Base-by-base conservation (phyloP, 2,329 filamentous ascomycete species). In the Ceratocystis diversiconidia region DNA sequence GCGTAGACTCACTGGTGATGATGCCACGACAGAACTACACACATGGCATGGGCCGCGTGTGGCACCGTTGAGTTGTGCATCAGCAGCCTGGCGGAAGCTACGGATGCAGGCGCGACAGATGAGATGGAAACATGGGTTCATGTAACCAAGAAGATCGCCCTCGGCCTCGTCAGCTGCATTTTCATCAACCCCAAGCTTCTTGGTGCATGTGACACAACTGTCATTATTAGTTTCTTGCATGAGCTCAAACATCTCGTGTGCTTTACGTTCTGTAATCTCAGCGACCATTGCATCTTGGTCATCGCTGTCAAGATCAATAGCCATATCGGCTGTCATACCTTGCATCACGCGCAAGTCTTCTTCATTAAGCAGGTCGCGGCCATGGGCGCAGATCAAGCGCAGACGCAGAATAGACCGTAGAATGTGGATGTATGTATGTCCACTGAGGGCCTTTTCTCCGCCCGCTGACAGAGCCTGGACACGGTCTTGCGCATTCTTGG, bases 401-500 rank as follows among this genome's bases (percentile, higher is more conserved):
- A 99, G 82, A 36, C 92, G 87, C 69, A 95, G 82, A 72, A 99
- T 96, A 3, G 90, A 89, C 69, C 94, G 92, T 68, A 99, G 77
- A 60, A 99, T 94, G 70, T 96, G 90, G 60, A 94, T 92, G 72
- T 96, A 96, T n/a, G 89, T 88, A 70, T 87, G 90, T 52, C 92
- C 92, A 50, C 88, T 88, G 62, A 94, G 79, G 68, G 84, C 83
- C 69, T 84, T 86, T 70, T 82, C 77, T 60, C 77, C 79, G 17
- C 73, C 71, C 30, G 70, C 85, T 77, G 72, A 84, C 76, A 96
- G 84, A 1, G 90, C 85, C 68, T 86, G 83, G 70, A 97, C 86
- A 71, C 92, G 86, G 66, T 89, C 86, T 68, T 87, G 83, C 0
- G 92, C 91, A 70, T 94, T 88, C 69, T 83, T 85, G 22, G 89